Percentiles rank a stretch among this genome's conserved stretches.
Evolutionary conservation across 768 basidiomycete genomes (phyloP).

Genomic region (Boletus fagicola): DNA sequence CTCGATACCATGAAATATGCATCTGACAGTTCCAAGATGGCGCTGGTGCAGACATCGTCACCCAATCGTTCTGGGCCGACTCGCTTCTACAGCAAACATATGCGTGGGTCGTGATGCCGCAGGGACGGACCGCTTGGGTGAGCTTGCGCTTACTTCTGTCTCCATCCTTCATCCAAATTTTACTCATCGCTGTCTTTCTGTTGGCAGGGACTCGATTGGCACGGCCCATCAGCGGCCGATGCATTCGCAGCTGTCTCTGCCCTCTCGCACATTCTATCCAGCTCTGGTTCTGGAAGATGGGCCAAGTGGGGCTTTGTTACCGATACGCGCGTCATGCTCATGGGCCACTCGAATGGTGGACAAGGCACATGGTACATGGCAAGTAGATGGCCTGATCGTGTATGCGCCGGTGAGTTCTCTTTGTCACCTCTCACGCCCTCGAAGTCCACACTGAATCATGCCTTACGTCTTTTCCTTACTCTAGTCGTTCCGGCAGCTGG

Average conservation of each 20-base stretch:
- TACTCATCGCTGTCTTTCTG: not conserved
- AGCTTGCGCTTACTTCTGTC: slow-evolving; percentile 4
- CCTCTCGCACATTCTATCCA: slow-evolving; percentile 46
- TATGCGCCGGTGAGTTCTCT: slow-evolving; percentile 51
- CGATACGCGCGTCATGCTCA: slow-evolving; percentile 51
- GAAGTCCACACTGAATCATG: not conserved
- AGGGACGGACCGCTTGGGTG: slow-evolving; percentile 86
- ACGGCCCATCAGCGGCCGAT: slow-evolving; percentile 75
- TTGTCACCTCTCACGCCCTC: too few species aligned
- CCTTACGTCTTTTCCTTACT: not conserved
- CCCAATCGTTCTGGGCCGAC: slow-evolving; percentile 56
- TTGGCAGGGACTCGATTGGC: slow-evolving; percentile 85
- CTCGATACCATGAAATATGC: not conserved
- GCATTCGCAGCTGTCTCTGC: slow-evolving; percentile 64
- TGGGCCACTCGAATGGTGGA: slow-evolving; percentile 93
- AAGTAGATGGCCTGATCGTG: slow-evolving; percentile 72
- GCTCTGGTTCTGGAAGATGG: slow-evolving; percentile 35
- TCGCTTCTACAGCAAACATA: slow-evolving; percentile 55
- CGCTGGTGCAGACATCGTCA: slow-evolving; percentile 75
- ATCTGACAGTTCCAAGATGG: slow-evolving; percentile 55
- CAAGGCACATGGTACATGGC: slow-evolving; percentile 89
- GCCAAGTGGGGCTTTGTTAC: slow-evolving; percentile 38
- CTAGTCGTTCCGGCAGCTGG: slow-evolving; percentile 74
- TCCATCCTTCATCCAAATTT: not conserved
- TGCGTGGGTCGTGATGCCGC: slow-evolving; percentile 79